Percentiles rank a stretch among this genome's conserved stretches.
Conservation (phyloP, 768 basidiomycete species). For the Leucocoprinus leucothites region DNA sequence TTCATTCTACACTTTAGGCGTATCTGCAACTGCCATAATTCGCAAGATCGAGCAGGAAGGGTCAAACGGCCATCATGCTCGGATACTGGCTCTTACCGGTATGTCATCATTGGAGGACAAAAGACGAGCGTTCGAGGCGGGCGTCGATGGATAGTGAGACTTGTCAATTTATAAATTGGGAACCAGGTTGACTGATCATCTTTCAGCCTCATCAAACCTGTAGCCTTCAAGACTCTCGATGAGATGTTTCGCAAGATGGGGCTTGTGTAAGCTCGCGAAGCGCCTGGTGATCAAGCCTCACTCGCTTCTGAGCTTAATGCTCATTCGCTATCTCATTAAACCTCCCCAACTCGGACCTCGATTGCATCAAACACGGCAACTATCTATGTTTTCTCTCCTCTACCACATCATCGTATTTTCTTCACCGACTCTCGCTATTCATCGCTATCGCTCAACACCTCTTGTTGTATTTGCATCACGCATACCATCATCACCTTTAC, state of each 20-base stretch:
- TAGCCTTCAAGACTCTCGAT: slow-evolving; percentile 89
- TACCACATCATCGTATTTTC: background rate
- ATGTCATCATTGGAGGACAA: slow-evolving; percentile 95
- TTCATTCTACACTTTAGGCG: slow-evolving; percentile 39
- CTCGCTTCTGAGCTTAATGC: background rate
- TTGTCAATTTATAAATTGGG: slow-evolving; percentile 18
- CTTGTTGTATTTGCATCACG: background rate
- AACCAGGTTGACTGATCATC: slow-evolving; percentile 3
- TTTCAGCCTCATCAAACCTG: slow-evolving; percentile 86
- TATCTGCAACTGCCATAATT: slow-evolving; percentile 82
- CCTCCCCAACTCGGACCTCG: background rate
- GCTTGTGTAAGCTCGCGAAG: slow-evolving; percentile 26
- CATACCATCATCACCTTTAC: background rate
- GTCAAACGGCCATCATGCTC: slow-evolving; percentile 31
- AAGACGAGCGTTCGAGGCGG: slow-evolving; percentile 84
- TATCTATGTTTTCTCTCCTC: background rate
- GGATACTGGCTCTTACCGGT: slow-evolving; percentile 88
- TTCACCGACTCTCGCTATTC: background rate
- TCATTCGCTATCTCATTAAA: background rate
- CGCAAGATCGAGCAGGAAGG: slow-evolving; percentile 63
- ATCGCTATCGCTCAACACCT: background rate
- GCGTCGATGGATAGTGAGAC: slow-evolving; percentile 93
- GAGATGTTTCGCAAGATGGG: slow-evolving; percentile 79
- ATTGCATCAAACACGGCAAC: background rate
- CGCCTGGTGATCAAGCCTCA: background rate